phyloP scores from a whole-genome alignment of 768 basidiomycete species.

The Podaxis sp. region DNA sequence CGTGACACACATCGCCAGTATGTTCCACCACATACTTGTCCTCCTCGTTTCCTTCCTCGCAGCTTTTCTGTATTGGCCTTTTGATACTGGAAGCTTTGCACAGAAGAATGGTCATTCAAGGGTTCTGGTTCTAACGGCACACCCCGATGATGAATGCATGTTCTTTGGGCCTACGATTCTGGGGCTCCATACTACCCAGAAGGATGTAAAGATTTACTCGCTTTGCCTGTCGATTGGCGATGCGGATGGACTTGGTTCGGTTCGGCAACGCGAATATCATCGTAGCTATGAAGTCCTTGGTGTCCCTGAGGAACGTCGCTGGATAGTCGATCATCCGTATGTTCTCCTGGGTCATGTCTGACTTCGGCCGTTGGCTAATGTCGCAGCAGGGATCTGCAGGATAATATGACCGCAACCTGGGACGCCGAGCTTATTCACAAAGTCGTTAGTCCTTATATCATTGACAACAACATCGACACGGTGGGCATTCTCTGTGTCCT shows the following conservation, averaged over 20 bases:
- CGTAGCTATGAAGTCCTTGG: conserved; percentile 69
- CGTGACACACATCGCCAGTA: not conserved
- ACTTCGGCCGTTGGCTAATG: conserved; percentile 1
- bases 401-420: conserved; percentile 72
- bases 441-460: conserved; percentile 57
- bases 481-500: conserved; percentile 37
- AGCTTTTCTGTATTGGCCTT: conserved; percentile 30
- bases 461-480: conserved; percentile 56
- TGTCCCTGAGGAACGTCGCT: conserved; percentile 49
- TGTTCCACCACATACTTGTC: not conserved
- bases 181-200: conserved; percentile 33
- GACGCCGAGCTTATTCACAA: conserved; percentile 54
- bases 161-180: conserved; percentile 89
- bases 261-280: conserved; percentile 56
- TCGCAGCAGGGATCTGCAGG: conserved; percentile 55
- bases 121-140: conserved; percentile 79
- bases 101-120: conserved; percentile 17
- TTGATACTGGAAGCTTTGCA: conserved; percentile 24
- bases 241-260: conserved; percentile 70
- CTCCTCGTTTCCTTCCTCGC: conserved; percentile 29
- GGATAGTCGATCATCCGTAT: conserved; percentile 71
- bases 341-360: conserved; percentile 24
- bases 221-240: conserved; percentile 80
- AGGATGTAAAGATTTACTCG: conserved; percentile 39
- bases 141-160: conserved; percentile 93